A percentile compares a stretch with the other conserved stretches of the same genome.
Conservation (phyloP, 345 rosid species). For the Gynandropsis gynandra region DNA sequence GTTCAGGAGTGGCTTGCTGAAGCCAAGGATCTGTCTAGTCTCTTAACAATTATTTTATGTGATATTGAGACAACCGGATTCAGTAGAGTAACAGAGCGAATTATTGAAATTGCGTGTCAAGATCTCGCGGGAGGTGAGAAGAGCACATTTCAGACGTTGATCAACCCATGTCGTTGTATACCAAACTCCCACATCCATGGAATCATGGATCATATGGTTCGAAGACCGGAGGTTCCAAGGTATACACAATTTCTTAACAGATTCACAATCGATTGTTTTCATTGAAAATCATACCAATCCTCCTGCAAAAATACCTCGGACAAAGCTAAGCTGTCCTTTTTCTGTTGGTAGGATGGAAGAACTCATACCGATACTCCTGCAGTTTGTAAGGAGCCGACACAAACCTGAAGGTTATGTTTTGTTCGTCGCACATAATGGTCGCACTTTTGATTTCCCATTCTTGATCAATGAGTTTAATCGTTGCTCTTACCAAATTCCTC, state of each 20-base stretch:
- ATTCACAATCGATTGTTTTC: not conserved
- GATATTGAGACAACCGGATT: conserved; percentile 85
- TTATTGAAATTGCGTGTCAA: conserved; percentile 73
- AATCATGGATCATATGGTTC: conserved; percentile 68
- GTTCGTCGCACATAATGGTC: too few species aligned
- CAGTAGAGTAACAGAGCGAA: conserved; percentile 39
- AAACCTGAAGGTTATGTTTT: conserved; percentile 65
- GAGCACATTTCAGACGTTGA: conserved; percentile 74
- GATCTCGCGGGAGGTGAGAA: conserved; percentile 81
- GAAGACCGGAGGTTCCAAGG: conserved; percentile 80
- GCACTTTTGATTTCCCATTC: conserved; percentile 82
- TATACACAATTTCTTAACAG: conserved; percentile 15
- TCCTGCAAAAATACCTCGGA: too few species aligned
- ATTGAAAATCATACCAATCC: too few species aligned
- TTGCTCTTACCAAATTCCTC: conserved; percentile 55
- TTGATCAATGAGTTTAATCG: conserved; percentile 62
- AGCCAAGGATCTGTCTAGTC: conserved; percentile 42
- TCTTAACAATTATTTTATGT: conserved; percentile 47
- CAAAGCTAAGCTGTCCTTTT: not conserved
- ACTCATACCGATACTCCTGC: conserved; percentile 58
- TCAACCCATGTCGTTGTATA: conserved; percentile 58
- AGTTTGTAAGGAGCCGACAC: conserved; percentile 64
- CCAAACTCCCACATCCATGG: conserved; percentile 46
- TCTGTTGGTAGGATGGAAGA: conserved; percentile 64
- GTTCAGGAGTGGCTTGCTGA: conserved; percentile 46